These are phyloP conservation scores for Ilex paraguariensis DNA, from an alignment of 305 asterid genomes.

Conservation along the genomic window DNA sequence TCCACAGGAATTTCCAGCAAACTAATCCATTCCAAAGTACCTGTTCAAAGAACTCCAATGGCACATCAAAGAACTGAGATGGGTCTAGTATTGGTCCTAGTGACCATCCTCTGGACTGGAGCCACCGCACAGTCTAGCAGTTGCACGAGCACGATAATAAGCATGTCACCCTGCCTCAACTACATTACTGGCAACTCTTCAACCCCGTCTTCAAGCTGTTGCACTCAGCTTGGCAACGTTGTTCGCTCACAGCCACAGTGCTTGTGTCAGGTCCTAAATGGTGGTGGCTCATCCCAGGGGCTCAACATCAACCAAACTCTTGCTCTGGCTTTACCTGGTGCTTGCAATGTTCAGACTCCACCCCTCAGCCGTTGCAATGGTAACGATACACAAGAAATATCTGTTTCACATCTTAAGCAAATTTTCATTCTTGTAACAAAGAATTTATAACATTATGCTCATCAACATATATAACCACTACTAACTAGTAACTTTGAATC, in stretches of 20 bases:
- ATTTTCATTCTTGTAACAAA: too few relatives aligned
- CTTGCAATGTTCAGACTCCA: conserved; percentile 49
- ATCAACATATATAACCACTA: too few relatives aligned
- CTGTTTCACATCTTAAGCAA: too few relatives aligned
- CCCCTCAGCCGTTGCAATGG: conserved; percentile 45
- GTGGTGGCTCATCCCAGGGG: conserved; percentile 51
- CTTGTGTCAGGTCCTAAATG: conserved; percentile 48
- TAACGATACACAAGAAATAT: conserved; percentile 4
- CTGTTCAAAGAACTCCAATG: conserved; percentile 19
- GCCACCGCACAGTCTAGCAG: conserved; percentile 43
- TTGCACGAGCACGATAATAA: conserved; percentile 47
- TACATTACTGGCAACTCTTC: conserved; percentile 58
- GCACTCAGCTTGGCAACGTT: conserved; percentile 51
- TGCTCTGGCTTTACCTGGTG: conserved; percentile 47
- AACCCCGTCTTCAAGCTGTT: conserved; percentile 39
- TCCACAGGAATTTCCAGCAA: conserved; percentile 3
- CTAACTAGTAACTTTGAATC: too few relatives aligned
- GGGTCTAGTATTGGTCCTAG: conserved; percentile 26
- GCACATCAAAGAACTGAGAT: conserved; percentile 22
- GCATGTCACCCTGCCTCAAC: conserved; percentile 62
- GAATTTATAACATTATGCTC: too few relatives aligned
- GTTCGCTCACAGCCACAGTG: conserved; percentile 47
- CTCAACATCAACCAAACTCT: conserved; percentile 54
- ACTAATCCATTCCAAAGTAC: background rate
- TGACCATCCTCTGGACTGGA: conserved; percentile 23